Percentiles rank a stretch among this genome's conserved stretches.
Evolutionary conservation across 441 rosid species (phyloP).

Genomic region (Francoa sonchifolia): DNA sequence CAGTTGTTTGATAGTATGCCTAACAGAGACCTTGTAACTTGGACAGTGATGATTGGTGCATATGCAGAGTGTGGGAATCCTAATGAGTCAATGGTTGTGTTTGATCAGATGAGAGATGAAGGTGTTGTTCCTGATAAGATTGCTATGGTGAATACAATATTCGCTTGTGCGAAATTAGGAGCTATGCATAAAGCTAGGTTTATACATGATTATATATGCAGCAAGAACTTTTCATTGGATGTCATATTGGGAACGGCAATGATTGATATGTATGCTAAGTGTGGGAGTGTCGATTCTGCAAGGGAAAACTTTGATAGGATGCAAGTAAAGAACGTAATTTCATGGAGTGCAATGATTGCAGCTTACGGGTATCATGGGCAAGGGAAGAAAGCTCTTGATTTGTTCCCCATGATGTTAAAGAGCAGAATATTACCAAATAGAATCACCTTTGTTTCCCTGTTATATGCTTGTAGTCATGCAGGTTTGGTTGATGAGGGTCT

Average conservation of each 20-base stretch:
- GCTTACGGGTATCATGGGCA: constrained; percentile 42
- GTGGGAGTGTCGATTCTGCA: constrained; percentile 31
- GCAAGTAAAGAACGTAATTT: constrained; percentile 28
- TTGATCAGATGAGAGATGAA: constrained; percentile 32
- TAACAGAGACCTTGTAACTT: constrained; percentile 31
- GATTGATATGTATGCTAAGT: constrained; percentile 46
- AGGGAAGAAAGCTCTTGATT: constrained; percentile 31
- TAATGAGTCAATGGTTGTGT: constrained; percentile 31
- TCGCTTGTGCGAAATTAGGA: constrained; percentile 41
- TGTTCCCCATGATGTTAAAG: constrained; percentile 30
- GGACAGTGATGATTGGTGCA: constrained; percentile 45
- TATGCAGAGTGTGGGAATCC: constrained; percentile 29
- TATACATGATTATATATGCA: constrained; percentile 22
- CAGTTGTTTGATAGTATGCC: constrained; percentile 34
- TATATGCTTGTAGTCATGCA: constrained; percentile 44
- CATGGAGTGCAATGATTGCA: constrained; percentile 49
- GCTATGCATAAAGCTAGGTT: constrained; percentile 27
- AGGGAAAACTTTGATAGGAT: constrained; percentile 31
- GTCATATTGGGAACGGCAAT: constrained; percentile 30
- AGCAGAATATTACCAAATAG: constrained; percentile 26
- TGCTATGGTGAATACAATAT: constrained; percentile 27
- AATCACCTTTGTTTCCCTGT: constrained; percentile 42
- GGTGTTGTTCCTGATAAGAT: constrained; percentile 30
- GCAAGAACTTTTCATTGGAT: constrained; percentile 20
- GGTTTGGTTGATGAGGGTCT: constrained; percentile 39